Evolutionary conservation across 768 basidiomycete genomes (phyloP), one percentile per base, ranked within the genome.

Genomic region (Clathrus columnatus): DNA sequence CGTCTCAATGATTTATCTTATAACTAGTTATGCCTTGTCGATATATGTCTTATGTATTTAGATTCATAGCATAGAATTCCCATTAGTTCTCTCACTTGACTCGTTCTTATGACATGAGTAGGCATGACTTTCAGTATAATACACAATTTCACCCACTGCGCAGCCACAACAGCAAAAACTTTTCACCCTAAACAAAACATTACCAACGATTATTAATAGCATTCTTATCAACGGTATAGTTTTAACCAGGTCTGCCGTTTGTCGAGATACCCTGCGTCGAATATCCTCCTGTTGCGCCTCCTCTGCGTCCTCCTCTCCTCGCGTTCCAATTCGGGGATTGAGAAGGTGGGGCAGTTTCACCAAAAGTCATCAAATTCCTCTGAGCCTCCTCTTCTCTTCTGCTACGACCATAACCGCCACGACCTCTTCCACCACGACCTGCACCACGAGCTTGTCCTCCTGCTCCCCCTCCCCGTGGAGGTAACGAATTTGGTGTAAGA

Each of bases 361-460:
- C 90, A 74, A 92, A 92, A 7, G 89, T 91, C 27, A 85, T 85
- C 7, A 91, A 81, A 62, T 91, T 91, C 68, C 79, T 81, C 68
- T 89, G 87, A 57, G 89, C 70, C 65, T 91, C 89, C 62, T 91
- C 90, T 61, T 91, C 88, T 44, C 89, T 70, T 61, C 88, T 75
- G 61, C 81, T 87, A 51, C 84, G 73, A 0, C 83, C 87, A 26
- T 50, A 48, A 0, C 69, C 75, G 4, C 76, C 74, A 16, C 77
- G 69, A 0, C 75, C 64, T 43, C 77, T 64, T 5, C 73, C 36
- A 23, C 56, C 46, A 27, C 57, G 51, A n/a, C 54, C 56, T 10
- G 49, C 47, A 24, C 59, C 69, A 32, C 70, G 70, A 8, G 76
- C 70, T 0, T 76, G 72, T 2, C 75, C 71, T 11, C 76, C 68